These are phyloP conservation scores for Cytospora schulzeri DNA, from an alignment of 2,329 filamentous ascomycete species.

Conservation along the genomic window DNA sequence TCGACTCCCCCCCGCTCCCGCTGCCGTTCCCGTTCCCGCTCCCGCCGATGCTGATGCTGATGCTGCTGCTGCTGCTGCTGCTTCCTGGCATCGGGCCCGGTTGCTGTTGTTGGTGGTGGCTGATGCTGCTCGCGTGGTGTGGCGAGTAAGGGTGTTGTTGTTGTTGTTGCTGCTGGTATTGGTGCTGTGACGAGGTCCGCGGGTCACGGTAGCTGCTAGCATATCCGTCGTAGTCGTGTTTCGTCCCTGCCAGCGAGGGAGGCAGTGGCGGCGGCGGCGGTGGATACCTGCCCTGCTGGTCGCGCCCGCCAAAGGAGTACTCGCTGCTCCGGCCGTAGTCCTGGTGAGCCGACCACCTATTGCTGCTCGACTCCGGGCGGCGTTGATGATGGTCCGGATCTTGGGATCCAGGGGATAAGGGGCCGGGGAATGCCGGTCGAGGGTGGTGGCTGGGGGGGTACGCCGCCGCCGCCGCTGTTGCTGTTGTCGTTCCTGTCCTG, in stretches of 20 bases:
- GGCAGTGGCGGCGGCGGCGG: slow-evolving; percentile 36
- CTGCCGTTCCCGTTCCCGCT: too few species aligned
- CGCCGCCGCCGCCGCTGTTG: slow-evolving; percentile 38
- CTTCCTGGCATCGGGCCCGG: too few species aligned
- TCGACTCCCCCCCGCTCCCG: slow-evolving; percentile 45
- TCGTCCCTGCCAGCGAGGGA: slow-evolving; percentile 41
- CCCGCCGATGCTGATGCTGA: too few species aligned
- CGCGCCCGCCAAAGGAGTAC: slow-evolving; percentile 49
- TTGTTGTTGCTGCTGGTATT: slow-evolving; percentile 7
- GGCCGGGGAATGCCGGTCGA: slow-evolving; percentile 43
- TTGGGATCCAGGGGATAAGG: slow-evolving; percentile 48
- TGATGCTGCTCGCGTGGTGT: slow-evolving; percentile 35
- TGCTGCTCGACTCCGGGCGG: slow-evolving; percentile 39
- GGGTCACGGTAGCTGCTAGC: slow-evolving; percentile 9
- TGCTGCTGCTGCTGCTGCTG: too few species aligned
- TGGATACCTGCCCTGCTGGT: slow-evolving; percentile 30
- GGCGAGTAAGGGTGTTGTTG: slow-evolving; percentile 11
- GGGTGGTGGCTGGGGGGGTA: slow-evolving; percentile 36
- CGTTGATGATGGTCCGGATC: slow-evolving; percentile 39
- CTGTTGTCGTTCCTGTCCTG: too few species aligned
- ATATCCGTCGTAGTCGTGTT: slow-evolving; percentile 36
- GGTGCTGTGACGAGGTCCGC: slow-evolving; percentile 15
- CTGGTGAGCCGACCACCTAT: slow-evolving; percentile 43
- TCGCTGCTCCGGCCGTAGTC: slow-evolving; percentile 46
- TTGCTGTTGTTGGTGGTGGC: slow-evolving; percentile 28